Percentiles rank a stretch among this genome's conserved stretches.
Evolutionary conservation across 495 filamentous ascomycete genomes (phyloP).

Genomic region (Staphylotrichum tortipilum): DNA sequence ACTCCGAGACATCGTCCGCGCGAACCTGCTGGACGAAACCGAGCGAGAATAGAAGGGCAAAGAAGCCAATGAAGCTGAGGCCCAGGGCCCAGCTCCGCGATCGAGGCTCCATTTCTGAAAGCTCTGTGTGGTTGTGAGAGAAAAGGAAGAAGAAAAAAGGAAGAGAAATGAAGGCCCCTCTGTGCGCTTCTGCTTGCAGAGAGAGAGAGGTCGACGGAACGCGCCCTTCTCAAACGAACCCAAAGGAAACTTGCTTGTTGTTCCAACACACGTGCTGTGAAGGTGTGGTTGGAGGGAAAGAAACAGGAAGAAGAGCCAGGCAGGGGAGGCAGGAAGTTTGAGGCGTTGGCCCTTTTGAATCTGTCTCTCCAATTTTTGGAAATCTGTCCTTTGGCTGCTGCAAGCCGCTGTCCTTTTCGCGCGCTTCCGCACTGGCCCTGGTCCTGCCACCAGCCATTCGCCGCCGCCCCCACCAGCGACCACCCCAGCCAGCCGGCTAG

Average conservation of each 20-base stretch:
- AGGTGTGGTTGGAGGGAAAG: conserved; percentile 3
- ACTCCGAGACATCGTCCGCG: conserved; percentile 68
- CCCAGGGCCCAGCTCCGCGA: conserved; percentile 42
- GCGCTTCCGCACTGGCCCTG: conserved; percentile 12
- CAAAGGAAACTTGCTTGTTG: background rate
- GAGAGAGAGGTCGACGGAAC: conserved; percentile 8
- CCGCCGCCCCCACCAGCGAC: background rate
- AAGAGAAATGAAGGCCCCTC: too few species aligned
- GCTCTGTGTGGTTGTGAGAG: conserved; percentile 13
- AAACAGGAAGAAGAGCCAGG: background rate
- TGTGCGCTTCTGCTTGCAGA: conserved; percentile 12
- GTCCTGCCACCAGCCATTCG: conserved; percentile 5
- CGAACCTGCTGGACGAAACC: conserved; percentile 67
- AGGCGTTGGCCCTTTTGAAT: conserved; percentile 8
- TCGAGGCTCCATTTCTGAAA: conserved; percentile 41
- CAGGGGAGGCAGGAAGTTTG: too few species aligned
- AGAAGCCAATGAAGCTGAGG: conserved; percentile 46
- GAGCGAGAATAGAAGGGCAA: conserved; percentile 64
- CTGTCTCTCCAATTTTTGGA: conserved; percentile 11
- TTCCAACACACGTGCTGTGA: background rate
- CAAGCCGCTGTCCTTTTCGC: conserved; percentile 21
- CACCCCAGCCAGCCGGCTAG: too few species aligned
- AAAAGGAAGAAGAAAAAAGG: conserved; percentile 10
- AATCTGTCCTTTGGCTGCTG: conserved; percentile 29
- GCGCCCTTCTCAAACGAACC: conserved; percentile 8